Evolutionary conservation across 352 stramenopile genomes (phyloP).

Genomic region (Peronospora belbahrii): DNA sequence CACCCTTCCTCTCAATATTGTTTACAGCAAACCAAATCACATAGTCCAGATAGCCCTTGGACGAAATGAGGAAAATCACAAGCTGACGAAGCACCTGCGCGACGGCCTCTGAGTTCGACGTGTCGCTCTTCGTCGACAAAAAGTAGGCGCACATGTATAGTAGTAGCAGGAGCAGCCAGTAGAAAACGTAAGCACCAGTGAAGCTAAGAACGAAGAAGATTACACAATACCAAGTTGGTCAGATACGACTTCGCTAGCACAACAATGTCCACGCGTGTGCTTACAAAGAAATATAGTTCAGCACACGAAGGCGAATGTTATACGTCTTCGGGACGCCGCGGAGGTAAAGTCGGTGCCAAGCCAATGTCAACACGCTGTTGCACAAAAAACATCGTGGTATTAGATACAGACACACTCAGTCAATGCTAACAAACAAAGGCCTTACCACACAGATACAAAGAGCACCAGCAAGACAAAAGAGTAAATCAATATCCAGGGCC

Average conservation of each 20-base stretch:
- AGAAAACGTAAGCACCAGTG: constrained; percentile 83
- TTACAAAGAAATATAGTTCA: constrained; percentile 87
- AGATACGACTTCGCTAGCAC: background rate
- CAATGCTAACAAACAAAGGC: background rate
- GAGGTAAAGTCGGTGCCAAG: constrained; percentile 78
- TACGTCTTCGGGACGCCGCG: constrained; percentile 83
- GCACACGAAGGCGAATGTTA: constrained; percentile 82
- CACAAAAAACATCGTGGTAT: background rate
- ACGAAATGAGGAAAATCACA: constrained; percentile 76
- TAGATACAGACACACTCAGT: background rate
- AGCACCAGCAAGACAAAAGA: constrained; percentile 78
- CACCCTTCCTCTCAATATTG: constrained; percentile 63
- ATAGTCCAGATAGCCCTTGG: constrained; percentile 82
- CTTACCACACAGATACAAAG: constrained; percentile 73
- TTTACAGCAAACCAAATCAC: constrained; percentile 89
- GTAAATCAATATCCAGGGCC: constrained; percentile 86
- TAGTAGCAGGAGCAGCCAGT: constrained; percentile 79
- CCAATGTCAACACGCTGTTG: constrained; percentile 62
- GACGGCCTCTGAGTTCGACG: constrained; percentile 43
- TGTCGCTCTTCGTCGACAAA: constrained; percentile 60
- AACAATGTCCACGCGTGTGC: constrained; percentile 7
- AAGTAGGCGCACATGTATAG: constrained; percentile 90
- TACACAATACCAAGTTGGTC: background rate
- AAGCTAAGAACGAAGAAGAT: constrained; percentile 39
- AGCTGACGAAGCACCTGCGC: constrained; percentile 76